A percentile compares a stretch with the other conserved stretches of the same genome.
These are phyloP conservation scores for Termitomyces sp. DNA, from an alignment of 768 basidiomycete species.

Conservation along the genomic window DNA sequence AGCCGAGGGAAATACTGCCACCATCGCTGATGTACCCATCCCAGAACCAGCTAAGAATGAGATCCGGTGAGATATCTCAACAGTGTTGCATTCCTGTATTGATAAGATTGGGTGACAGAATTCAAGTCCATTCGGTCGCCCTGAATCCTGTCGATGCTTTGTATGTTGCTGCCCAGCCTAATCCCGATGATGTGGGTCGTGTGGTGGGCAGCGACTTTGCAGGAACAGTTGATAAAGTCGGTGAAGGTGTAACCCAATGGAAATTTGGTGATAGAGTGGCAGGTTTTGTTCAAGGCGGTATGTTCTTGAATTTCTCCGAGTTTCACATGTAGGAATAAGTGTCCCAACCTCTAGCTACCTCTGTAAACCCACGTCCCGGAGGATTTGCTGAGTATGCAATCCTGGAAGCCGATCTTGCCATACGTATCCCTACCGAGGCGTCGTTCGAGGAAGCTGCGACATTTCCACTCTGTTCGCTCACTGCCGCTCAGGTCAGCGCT, in stretches of 20 bases:
- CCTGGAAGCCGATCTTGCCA: slow-evolving; percentile 31
- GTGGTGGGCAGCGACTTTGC: slow-evolving; percentile 36
- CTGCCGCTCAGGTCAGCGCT: slow-evolving; percentile 30
- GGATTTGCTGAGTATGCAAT: slow-evolving; percentile 35
- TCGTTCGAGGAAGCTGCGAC: slow-evolving; percentile 34
- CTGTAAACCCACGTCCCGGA: slow-evolving; percentile 29
- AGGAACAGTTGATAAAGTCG: slow-evolving; percentile 30
- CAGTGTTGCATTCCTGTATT: neutral
- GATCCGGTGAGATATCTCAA: slow-evolving; percentile 23
- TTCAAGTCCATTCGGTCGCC: slow-evolving; percentile 31
- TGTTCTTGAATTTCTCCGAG: neutral
- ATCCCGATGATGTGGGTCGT: slow-evolving; percentile 26
- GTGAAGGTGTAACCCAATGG: slow-evolving; percentile 27
- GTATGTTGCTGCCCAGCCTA: slow-evolving; percentile 25
- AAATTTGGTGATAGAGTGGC: slow-evolving; percentile 32
- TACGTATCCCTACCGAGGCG: slow-evolving; percentile 24
- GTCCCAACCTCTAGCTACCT: slow-evolving; percentile 27
- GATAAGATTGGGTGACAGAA: slow-evolving; percentile 11
- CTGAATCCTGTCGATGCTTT: slow-evolving; percentile 35
- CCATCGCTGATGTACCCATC: slow-evolving; percentile 24
- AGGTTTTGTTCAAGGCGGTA: slow-evolving; percentile 33
- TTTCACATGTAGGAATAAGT: neutral
- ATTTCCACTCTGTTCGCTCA: slow-evolving; percentile 30
- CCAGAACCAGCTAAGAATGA: slow-evolving; percentile 28
- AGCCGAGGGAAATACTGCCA: slow-evolving; percentile 25